Base-by-base conservation (phyloP, 345 rosid species). In the Arabis alpina region DNA sequence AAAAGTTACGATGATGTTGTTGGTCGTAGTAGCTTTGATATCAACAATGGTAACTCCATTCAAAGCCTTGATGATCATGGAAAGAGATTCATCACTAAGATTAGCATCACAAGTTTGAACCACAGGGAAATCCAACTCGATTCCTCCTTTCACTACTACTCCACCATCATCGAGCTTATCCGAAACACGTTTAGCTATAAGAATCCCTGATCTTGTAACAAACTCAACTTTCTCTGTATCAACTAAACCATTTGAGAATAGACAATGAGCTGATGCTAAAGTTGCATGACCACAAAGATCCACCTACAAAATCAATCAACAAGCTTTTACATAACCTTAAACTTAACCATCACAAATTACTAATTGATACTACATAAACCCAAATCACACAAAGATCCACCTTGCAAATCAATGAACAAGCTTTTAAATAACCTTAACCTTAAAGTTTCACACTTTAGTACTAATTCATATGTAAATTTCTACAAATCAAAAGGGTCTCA, bases 211-310 rank as follows among this genome's bases (percentile, higher is more conserved):
- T 19, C 72, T 68, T 0, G 97, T 93, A 37, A 34, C 83, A 64
- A 88, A 93, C 77, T 93, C 96, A 64, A 93, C 75, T 0, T 58
- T 12, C 61, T 84, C 71, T 7, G 91, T 80, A 53, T 73, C 58
- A 14, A 87, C 85, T 71, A 81, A 76, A 30, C 81, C 84, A 27
- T 70, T 77, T 1, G 89, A 51, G 66, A 93, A 90, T 32, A 88
- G 84, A 16, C 68, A 27, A 55, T 93, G 91, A 2, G 97, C 84
- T 68, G 97, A 85, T 14, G 97, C 97, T 43, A 93, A 70, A 30
- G 97, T 93, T 34, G 86, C 98, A 74, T 93, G 98, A 25, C 96
- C 97, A 47, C 98, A 87, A 11, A 93, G 87, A 4, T 76, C 30
- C n/a, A 87, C 85, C 32, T n/a, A 50, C 15, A 45, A 14, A 44